These are phyloP conservation scores for Leishmania tropica DNA, from an alignment of 208 protist genomes.

Conservation along the genomic window DNA sequence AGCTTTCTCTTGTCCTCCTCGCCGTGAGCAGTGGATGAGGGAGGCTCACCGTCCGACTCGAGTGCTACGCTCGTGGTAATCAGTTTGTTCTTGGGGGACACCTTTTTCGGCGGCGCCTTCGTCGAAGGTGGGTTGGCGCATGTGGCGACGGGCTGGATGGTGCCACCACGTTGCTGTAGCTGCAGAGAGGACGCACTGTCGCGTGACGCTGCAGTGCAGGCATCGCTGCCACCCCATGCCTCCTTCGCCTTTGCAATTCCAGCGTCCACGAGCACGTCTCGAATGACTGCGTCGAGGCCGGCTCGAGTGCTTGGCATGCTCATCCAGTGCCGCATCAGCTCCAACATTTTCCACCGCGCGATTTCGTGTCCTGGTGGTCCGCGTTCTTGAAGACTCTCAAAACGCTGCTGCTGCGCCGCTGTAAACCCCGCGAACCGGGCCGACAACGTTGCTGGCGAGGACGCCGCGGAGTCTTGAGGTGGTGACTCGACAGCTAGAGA, in stretches of 20 bases:
- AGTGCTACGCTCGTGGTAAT: slow-evolving; percentile 3
- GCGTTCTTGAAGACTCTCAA: slow-evolving; percentile 28
- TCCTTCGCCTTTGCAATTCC: slow-evolving; percentile 33
- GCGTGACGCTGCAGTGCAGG: neutral
- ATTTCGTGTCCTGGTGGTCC: slow-evolving; percentile 35
- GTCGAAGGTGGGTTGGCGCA: slow-evolving; percentile 15
- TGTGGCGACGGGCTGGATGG: neutral
- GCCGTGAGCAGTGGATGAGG: neutral
- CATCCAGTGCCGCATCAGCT: slow-evolving; percentile 77
- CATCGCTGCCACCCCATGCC: slow-evolving; percentile 26
- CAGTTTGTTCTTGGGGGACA: slow-evolving; percentile 30
- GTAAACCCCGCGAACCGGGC: slow-evolving; percentile 20
- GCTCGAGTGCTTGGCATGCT: slow-evolving; percentile 38
- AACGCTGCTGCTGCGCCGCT: slow-evolving; percentile 31
- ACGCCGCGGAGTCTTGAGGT: neutral
- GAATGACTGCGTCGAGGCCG: slow-evolving; percentile 45
- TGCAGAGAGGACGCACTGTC: neutral
- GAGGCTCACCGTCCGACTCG: neutral
- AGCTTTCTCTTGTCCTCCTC: neutral
- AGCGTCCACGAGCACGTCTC: slow-evolving; percentile 36
- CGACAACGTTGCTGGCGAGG: slow-evolving; percentile 14
- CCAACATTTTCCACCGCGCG: slow-evolving; percentile 60
- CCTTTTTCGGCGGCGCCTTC: slow-evolving; percentile 3
- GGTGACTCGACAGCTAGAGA: slow-evolving; percentile 10
- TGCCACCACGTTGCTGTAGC: neutral